Percentiles rank a stretch among this genome's conserved stretches.
These are phyloP conservation scores for Melaleuca quinquenervia DNA, from an alignment of 345 rosid genomes.

Conservation along the genomic window DNA sequence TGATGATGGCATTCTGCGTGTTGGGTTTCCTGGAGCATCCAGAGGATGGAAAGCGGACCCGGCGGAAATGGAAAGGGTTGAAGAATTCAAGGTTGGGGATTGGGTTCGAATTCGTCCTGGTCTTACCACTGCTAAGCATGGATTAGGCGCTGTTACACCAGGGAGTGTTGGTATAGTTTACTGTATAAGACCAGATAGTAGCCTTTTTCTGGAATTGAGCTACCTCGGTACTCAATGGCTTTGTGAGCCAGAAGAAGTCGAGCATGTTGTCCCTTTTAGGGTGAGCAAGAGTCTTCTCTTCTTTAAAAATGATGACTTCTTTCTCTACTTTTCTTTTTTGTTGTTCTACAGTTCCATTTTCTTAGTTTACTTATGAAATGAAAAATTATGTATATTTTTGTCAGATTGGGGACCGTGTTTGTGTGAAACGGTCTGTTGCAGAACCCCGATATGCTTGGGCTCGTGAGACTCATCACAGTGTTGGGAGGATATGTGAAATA, in stretches of 20 bases:
- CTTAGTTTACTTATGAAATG: slow-evolving; percentile 3
- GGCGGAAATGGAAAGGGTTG: slow-evolving; percentile 98
- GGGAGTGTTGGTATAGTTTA: slow-evolving; percentile 96
- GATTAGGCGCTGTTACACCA: slow-evolving; percentile 83
- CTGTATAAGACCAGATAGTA: slow-evolving; percentile 92
- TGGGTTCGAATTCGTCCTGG: slow-evolving; percentile 97
- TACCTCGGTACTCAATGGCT: slow-evolving; percentile 88
- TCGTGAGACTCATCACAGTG: slow-evolving; percentile 99
- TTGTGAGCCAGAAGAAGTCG: slow-evolving; percentile 98
- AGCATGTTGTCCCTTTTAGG: slow-evolving; percentile 79
- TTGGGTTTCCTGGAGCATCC: slow-evolving; percentile 99
- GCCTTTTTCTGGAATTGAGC: slow-evolving; percentile 79
- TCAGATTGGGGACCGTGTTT: slow-evolving; percentile 87
- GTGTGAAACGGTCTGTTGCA: slow-evolving; percentile 96
- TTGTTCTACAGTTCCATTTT: neutral
- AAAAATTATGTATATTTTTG: neutral
- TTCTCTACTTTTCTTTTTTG: slow-evolving; percentile 1
- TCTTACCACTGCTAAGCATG: slow-evolving; percentile 90
- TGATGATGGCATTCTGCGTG: slow-evolving; percentile 97
- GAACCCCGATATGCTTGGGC: slow-evolving; percentile 99
- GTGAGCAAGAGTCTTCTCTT: slow-evolving; percentile 22
- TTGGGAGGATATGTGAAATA: slow-evolving; percentile 83
- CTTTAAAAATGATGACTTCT: neutral
- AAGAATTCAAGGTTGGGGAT: slow-evolving; percentile 98
- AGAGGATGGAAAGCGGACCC: slow-evolving; percentile 99